Evolutionary conservation across 202 grass and related monocot species (phyloP).

Genomic region (Cymbopogon flexuosus): DNA sequence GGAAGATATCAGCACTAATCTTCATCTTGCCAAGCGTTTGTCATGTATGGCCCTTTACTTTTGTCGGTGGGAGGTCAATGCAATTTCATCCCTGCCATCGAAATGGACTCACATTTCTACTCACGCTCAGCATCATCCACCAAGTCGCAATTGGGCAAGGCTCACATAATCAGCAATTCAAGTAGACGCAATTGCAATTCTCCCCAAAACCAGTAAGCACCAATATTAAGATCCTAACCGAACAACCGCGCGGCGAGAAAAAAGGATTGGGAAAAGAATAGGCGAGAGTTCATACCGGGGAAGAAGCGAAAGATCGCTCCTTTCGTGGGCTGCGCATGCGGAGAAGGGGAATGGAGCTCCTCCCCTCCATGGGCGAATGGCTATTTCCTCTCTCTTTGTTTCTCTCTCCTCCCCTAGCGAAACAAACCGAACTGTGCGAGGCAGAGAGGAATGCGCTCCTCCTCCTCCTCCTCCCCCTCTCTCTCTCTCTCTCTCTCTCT

Average conservation of each 20-base stretch:
- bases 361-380: constrained; percentile 35
- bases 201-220: not conserved
- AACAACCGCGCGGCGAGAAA: not conserved
- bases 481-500: too few relatives aligned
- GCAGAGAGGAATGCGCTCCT: constrained; percentile 36
- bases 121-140: not conserved
- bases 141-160: not conserved
- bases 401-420: constrained; percentile 13
- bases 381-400: constrained; percentile 2
- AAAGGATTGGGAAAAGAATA: not conserved
- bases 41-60: not conserved
- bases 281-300: constrained; percentile 15
- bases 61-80: too few relatives aligned
- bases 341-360: constrained; percentile 9
- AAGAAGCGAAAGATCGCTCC: not conserved
- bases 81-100: not conserved
- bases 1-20: not conserved
- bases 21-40: not conserved
- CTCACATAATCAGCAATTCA: not conserved
- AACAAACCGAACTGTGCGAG: constrained; percentile 19
- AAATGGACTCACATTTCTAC: not conserved
- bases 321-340: not conserved
- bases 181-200: not conserved
- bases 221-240: not conserved
- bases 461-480: not conserved